A percentile compares a stretch with the other conserved stretches of the same genome.
Conservation (phyloP, 257 asterid genomes). For the Scutellaria baicalensis region DNA sequence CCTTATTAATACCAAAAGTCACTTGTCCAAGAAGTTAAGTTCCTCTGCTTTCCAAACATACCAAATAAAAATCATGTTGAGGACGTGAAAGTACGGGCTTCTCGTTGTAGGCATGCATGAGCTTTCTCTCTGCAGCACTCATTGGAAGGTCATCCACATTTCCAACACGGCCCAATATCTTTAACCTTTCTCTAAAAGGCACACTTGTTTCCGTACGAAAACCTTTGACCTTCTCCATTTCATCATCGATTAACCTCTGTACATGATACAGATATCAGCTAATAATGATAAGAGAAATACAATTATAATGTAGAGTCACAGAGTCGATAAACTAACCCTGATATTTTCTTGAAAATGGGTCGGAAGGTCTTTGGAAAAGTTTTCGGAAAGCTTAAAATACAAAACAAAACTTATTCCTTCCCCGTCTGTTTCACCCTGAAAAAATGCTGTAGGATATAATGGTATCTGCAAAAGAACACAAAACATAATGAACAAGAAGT, state of each 20-base stretch:
- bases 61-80: conserved; percentile 79
- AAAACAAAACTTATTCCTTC: conserved; percentile 87
- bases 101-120: conserved; percentile 89
- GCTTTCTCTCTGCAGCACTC: conserved; percentile 88
- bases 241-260: conserved; percentile 75
- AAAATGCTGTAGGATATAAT: conserved; percentile 71
- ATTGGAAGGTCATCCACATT: conserved; percentile 85
- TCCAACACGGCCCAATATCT: conserved; percentile 84
- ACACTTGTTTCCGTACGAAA: conserved; percentile 60
- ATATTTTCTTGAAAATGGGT: conserved; percentile 70
- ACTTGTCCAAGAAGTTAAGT: not conserved
- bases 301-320: not conserved
- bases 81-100: conserved; percentile 99
- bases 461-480: conserved; percentile 58
- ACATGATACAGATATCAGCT: not conserved
- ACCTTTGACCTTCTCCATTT: conserved; percentile 76
- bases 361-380: conserved; percentile 52
- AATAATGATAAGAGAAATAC: not conserved
- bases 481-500: not conserved
- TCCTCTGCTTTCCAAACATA: conserved; percentile 12
- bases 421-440: conserved; percentile 84
- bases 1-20: not conserved
- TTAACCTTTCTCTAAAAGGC: conserved; percentile 83
- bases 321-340: conserved; percentile 39
- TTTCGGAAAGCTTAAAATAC: conserved; percentile 79